Conservation (phyloP, 1,284 basidiomycete genomes). For the Papiliotrema nemorosa region DNA sequence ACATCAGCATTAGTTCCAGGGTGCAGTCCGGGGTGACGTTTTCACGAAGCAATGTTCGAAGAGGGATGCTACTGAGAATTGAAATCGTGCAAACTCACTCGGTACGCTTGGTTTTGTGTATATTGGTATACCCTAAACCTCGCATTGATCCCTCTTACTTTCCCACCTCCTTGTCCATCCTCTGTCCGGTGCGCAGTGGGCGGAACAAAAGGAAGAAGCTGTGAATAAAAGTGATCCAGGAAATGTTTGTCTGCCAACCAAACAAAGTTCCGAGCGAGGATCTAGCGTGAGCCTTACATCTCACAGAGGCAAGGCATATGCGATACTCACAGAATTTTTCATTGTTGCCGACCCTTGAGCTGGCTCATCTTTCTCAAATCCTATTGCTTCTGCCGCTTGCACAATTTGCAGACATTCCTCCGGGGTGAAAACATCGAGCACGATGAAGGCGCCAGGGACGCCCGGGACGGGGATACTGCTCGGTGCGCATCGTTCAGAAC, state of each 20-base stretch:
- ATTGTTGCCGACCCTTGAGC: constrained; percentile 52
- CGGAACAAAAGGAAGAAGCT: constrained; percentile 52
- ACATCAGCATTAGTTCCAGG: constrained; percentile 3
- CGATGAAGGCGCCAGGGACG: constrained; percentile 53
- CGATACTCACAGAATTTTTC: constrained; percentile 49
- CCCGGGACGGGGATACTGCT: constrained; percentile 43
- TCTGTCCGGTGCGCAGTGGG: constrained; percentile 26
- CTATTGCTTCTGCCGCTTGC: constrained; percentile 52
- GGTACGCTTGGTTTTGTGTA: constrained; percentile 53
- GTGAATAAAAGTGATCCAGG: constrained; percentile 50
- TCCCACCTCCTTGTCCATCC: constrained; percentile 49
- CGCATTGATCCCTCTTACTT: constrained; percentile 55
- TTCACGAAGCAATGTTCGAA: too few relatives aligned
- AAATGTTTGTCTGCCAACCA: constrained; percentile 56
- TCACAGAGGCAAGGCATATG: neutral
- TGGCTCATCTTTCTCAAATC: constrained; percentile 56
- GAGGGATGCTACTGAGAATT: too few relatives aligned
- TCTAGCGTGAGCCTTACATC: constrained; percentile 13
- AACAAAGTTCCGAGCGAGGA: constrained; percentile 56
- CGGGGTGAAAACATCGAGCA: constrained; percentile 54
- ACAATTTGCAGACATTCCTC: constrained; percentile 54
- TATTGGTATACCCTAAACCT: constrained; percentile 57
- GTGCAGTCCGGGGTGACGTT: constrained; percentile 4
- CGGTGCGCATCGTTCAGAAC: constrained; percentile 14
- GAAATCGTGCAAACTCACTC: too few relatives aligned